Conservation (phyloP, 2,329 filamentous ascomycete species). For the Coniochaeta prunicola region DNA sequence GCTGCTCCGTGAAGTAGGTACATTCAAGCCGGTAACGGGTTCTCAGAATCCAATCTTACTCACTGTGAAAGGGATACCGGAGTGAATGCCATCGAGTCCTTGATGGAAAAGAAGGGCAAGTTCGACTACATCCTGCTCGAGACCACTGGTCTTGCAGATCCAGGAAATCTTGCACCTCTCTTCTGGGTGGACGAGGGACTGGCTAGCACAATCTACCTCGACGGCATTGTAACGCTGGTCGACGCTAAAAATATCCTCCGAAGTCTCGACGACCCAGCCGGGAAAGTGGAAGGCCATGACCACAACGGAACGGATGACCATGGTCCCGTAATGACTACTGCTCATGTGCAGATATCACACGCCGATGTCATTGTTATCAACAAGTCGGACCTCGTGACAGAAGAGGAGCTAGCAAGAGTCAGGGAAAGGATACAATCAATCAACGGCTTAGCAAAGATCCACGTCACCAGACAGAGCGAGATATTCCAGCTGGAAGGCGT, state of each 20-base stretch:
- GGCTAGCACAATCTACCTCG: slow-evolving; percentile 90
- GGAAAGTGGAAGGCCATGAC: slow-evolving; percentile 43
- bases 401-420: slow-evolving; percentile 62
- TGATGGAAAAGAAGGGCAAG: slow-evolving; percentile 88
- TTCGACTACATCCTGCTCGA: slow-evolving; percentile 98
- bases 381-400: slow-evolving; percentile 77
- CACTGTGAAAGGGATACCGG: slow-evolving; percentile 63
- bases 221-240: slow-evolving; percentile 92
- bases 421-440: slow-evolving; percentile 70
- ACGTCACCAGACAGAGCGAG: slow-evolving; percentile 71
- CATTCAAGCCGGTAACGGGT: background rate
- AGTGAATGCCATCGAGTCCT: slow-evolving; percentile 87
- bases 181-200: slow-evolving; percentile 98
- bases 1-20: slow-evolving; percentile 84
- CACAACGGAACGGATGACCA: slow-evolving; percentile 37
- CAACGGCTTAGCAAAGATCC: slow-evolving; percentile 80
- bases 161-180: slow-evolving; percentile 87
- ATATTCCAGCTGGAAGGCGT: slow-evolving; percentile 81
- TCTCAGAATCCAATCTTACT: background rate
- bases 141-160: slow-evolving; percentile 91
- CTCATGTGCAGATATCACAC: slow-evolving; percentile 93
- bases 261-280: slow-evolving; percentile 66
- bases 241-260: slow-evolving; percentile 88
- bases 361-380: slow-evolving; percentile 94
- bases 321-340: slow-evolving; percentile 75